These are phyloP conservation scores for Dianthus caryophyllus DNA, from an alignment of 148 eudicot species.

Conservation along the genomic window DNA sequence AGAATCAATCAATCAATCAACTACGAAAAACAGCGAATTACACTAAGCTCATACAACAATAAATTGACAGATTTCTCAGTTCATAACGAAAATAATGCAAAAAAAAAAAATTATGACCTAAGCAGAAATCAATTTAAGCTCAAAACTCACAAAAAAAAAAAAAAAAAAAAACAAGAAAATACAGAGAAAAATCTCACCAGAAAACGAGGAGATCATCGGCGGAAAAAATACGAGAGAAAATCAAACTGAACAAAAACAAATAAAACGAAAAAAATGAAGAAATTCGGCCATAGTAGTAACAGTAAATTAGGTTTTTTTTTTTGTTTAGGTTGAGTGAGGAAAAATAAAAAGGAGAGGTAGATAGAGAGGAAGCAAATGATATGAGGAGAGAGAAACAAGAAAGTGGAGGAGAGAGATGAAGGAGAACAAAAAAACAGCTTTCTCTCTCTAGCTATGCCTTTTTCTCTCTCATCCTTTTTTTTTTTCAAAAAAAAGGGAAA, in stretches of 20 bases:
- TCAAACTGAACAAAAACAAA: background rate
- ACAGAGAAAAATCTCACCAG: background rate
- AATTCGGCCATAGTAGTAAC: conserved; percentile 1
- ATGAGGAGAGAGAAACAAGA: conserved; percentile 22
- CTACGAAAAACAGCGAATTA: no score
- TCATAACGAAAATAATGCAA: no score
- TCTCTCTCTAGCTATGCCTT: conserved; percentile 17
- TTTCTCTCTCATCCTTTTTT: conserved; percentile 7
- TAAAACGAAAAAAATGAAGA: conserved; percentile 2
- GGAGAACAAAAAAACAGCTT: no score
- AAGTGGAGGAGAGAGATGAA: conserved; percentile 26
- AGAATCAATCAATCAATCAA: background rate
- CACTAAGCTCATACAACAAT: no score
- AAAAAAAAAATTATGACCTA: no score
- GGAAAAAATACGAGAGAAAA: no score
- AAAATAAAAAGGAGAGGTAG: conserved; percentile 5
- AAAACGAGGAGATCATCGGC: conserved; percentile 14
- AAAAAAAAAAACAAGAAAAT: background rate
- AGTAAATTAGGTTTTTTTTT: background rate
- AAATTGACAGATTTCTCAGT: no score
- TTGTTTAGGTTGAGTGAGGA: conserved; percentile 8
- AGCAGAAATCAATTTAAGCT: background rate
- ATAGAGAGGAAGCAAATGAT: conserved; percentile 13
- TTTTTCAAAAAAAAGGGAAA: no score
- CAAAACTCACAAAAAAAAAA: background rate